A percentile compares a stretch with the other conserved stretches of the same genome.
Evolutionary conservation across 106 monocot genomes (phyloP).

Genomic region (Amphibolis antarctica): DNA sequence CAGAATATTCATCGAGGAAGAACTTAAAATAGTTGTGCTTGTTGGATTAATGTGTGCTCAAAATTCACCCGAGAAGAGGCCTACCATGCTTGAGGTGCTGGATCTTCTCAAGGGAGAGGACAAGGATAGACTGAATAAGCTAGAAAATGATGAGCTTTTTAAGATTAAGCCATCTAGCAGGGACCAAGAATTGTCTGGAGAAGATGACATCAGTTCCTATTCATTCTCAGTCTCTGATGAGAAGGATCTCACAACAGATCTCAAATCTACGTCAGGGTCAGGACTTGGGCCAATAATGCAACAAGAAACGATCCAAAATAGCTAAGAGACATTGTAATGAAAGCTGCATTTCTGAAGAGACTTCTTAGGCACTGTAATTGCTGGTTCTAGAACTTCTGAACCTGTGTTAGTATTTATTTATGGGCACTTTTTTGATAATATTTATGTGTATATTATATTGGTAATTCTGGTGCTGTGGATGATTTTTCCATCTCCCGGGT

Average conservation of each 20-base stretch:
- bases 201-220: not conserved
- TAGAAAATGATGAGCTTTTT: slow-evolving; percentile 19
- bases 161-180: not conserved
- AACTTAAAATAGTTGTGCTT: slow-evolving; percentile 35
- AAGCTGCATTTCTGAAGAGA: too few species aligned
- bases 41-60: slow-evolving; percentile 41
- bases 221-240: slow-evolving; percentile 5
- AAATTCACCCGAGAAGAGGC: slow-evolving; percentile 29
- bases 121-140: slow-evolving; percentile 10
- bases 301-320: not conserved
- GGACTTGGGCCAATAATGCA: not conserved
- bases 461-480: too few species aligned
- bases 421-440: too few species aligned
- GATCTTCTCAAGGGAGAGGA: slow-evolving; percentile 13
- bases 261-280: not conserved
- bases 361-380: too few species aligned
- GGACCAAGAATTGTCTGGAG: not conserved
- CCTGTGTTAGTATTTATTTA: too few species aligned
- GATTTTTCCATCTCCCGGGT: too few species aligned
- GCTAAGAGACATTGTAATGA: too few species aligned
- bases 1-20: slow-evolving; percentile 20
- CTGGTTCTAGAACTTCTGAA: too few species aligned
- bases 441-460: too few species aligned
- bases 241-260: slow-evolving; percentile 1
- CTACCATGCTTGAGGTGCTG: slow-evolving; percentile 27